phyloP scores from a whole-genome alignment of 1,284 basidiomycete species.

The Schizopora paradoxa region DNA sequence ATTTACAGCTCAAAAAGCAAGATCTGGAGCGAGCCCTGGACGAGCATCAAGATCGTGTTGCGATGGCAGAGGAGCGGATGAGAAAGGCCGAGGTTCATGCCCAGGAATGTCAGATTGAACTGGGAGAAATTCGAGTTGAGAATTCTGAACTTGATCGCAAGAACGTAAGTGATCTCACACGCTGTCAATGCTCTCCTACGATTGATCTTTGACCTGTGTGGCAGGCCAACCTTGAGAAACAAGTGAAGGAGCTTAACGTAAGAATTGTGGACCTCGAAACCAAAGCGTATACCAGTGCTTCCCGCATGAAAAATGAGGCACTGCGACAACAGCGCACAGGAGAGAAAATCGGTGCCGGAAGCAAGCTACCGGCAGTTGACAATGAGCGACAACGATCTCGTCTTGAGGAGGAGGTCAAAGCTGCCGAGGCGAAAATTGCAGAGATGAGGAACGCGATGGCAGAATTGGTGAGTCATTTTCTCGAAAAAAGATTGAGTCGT shows the following conservation, averaged over 20 bases:
- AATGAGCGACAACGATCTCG: constrained; percentile 53
- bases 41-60: constrained; percentile 69
- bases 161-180: constrained; percentile 49
- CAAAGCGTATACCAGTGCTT: constrained; percentile 59
- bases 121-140: constrained; percentile 69
- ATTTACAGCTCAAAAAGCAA: constrained; percentile 70
- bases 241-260: constrained; percentile 76
- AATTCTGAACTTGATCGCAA: constrained; percentile 73
- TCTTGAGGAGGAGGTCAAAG: constrained; percentile 59
- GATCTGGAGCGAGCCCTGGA: constrained; percentile 75
- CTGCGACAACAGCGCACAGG: constrained; percentile 43
- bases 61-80: constrained; percentile 70
- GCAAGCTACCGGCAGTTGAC: constrained; percentile 51
- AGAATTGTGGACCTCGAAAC: constrained; percentile 80
- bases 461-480: constrained; percentile 40
- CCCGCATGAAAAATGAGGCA: constrained; percentile 51
- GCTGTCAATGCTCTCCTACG: constrained; percentile 7
- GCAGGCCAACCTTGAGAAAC: constrained; percentile 76
- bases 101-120: constrained; percentile 68
- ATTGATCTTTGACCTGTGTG: constrained; percentile 2
- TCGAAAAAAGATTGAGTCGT: constrained; percentile 4
- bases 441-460: constrained; percentile 55
- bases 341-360: constrained; percentile 50
- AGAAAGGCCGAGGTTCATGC: constrained; percentile 75
- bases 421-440: constrained; percentile 52